Evolutionary conservation across 805 yeast genomes (phyloP).

Genomic region (Ascoidea rubescens): DNA sequence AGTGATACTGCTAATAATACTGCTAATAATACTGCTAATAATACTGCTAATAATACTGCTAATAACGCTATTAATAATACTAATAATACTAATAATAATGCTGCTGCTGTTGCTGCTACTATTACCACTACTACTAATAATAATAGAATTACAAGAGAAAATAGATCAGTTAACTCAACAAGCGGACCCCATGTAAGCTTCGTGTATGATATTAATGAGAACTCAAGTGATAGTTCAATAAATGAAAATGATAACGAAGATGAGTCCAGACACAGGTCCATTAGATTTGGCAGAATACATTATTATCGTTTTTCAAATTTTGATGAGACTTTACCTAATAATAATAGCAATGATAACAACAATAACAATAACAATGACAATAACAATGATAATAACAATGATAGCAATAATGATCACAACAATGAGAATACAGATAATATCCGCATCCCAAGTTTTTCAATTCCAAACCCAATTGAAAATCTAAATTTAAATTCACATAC

Average conservation of each 20-base stretch:
- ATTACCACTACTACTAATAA: neutral
- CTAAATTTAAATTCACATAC: too few relatives aligned
- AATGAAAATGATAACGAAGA: neutral
- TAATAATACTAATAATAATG: neutral
- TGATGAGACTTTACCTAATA: slow-evolving; percentile 16
- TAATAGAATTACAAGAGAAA: neutral
- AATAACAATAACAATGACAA: too few relatives aligned
- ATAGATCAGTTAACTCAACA: neutral
- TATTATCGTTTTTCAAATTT: slow-evolving; percentile 10
- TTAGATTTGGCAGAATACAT: neutral
- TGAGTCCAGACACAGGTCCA: neutral
- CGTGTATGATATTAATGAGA: neutral
- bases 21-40: neutral
- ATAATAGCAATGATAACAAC: too few relatives aligned
- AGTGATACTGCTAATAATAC: slow-evolving; percentile 1
- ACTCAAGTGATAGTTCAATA: neutral
- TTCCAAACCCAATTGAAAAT: too few relatives aligned
- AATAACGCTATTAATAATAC: neutral
- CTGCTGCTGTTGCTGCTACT: neutral
- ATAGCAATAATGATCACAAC: too few relatives aligned
- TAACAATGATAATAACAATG: too few relatives aligned
- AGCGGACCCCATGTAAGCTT: neutral
- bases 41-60: neutral
- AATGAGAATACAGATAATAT: too few relatives aligned
- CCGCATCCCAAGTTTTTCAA: too few relatives aligned